phyloP scores from a whole-genome alignment of 2,329 filamentous ascomycete genomes.

The Orbilia oligospora region DNA sequence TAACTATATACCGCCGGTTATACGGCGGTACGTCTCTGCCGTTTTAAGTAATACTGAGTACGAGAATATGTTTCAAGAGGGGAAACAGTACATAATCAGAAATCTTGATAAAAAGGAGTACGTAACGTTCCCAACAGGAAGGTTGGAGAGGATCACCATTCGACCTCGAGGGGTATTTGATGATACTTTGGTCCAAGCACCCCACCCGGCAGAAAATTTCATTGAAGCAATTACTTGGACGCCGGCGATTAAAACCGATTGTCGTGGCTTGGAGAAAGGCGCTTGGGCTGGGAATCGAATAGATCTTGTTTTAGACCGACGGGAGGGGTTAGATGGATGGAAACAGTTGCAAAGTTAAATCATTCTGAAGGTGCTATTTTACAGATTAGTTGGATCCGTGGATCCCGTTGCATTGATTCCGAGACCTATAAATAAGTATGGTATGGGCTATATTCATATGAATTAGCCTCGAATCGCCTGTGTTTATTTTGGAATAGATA shows the following conservation, averaged over 20 bases:
- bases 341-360: not conserved
- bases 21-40: constrained; percentile 23
- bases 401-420: not conserved
- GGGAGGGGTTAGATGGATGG: constrained; percentile 13
- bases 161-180: constrained; percentile 5
- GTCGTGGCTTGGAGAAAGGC: not conserved
- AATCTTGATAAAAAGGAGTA: constrained; percentile 45
- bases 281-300: constrained; percentile 37
- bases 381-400: no score
- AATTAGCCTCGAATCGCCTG: no score
- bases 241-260: not conserved
- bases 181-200: constrained; percentile 17
- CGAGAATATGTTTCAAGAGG: constrained; percentile 41
- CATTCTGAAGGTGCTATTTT: no score
- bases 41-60: constrained; percentile 35
- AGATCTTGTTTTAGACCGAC: constrained; percentile 7
- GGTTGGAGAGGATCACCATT: constrained; percentile 5
- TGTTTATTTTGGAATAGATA: not conserved
- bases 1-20: not conserved
- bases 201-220: constrained; percentile 16
- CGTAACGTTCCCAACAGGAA: constrained; percentile 25
- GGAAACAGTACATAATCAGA: constrained; percentile 26
- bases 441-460: no score
- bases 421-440: no score
- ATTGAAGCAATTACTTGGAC: constrained; percentile 46